Conservation (phyloP, 1,284 basidiomycete species). For the Rhodotorula sp. region DNA sequence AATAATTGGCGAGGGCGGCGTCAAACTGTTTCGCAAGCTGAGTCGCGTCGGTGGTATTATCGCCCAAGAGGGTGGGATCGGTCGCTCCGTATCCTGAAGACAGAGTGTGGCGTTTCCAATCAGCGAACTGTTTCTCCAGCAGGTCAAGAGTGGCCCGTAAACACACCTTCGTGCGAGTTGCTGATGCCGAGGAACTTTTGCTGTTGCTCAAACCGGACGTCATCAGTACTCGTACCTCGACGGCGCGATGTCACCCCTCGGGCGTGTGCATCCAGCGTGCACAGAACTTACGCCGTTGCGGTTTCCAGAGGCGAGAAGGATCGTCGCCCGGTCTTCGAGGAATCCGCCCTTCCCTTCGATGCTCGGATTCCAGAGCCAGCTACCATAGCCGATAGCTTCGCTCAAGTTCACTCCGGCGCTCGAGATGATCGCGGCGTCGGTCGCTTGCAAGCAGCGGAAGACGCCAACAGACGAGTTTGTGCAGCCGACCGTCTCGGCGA, state of each 20-base stretch:
- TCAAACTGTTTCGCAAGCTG: constrained; percentile 1
- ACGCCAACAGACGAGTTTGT: neutral
- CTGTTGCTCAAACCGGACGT: neutral
- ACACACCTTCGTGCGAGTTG: neutral
- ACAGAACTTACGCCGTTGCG: neutral
- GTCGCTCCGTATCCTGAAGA: neutral
- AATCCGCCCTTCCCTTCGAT: neutral
- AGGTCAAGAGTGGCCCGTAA: neutral
- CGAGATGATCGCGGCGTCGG: neutral
- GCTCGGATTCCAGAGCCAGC: neutral
- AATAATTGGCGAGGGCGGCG: neutral
- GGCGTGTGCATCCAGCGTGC: too few relatives aligned
- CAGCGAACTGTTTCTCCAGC: neutral
- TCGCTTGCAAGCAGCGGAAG: neutral
- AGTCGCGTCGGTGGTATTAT: neutral
- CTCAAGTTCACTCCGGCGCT: neutral
- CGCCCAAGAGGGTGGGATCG: neutral
- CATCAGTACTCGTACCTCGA: neutral
- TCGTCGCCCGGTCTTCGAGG: neutral
- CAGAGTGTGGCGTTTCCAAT: too few relatives aligned
- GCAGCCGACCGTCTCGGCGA: neutral
- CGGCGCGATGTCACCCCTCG: too few relatives aligned
- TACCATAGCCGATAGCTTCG: neutral
- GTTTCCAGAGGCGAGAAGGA: neutral
- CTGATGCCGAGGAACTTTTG: neutral